These are phyloP conservation scores for Anisogramma anomala DNA, from an alignment of 2,329 filamentous ascomycete genomes.

Conservation along the genomic window DNA sequence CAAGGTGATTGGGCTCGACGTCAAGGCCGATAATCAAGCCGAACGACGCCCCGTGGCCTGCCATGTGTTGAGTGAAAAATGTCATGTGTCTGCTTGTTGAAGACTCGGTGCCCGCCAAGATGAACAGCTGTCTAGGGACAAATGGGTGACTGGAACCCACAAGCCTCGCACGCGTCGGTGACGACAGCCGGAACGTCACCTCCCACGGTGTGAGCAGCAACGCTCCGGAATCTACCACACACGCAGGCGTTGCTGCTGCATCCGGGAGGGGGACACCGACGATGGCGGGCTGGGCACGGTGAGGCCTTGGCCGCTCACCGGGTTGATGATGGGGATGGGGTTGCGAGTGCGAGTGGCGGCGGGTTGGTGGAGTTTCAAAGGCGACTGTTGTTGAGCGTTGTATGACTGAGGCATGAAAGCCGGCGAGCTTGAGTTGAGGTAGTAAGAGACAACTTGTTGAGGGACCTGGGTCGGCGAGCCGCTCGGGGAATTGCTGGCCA, in stretches of 20 bases:
- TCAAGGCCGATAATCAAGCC: slow-evolving; percentile 21
- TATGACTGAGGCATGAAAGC: slow-evolving; percentile 54
- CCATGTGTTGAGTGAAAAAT: slow-evolving; percentile 24
- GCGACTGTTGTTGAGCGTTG: slow-evolving; percentile 52
- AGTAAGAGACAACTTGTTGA: slow-evolving; percentile 56
- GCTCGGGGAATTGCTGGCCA: slow-evolving; percentile 88
- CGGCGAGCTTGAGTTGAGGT: slow-evolving; percentile 52
- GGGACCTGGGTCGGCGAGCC: slow-evolving; percentile 84
- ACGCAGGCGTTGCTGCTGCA: slow-evolving; percentile 43
- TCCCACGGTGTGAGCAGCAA: slow-evolving; percentile 25
- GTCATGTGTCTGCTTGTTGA: slow-evolving; percentile 33
- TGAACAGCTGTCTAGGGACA: slow-evolving; percentile 29
- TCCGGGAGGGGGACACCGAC: slow-evolving; percentile 49
- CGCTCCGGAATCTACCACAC: slow-evolving; percentile 38
- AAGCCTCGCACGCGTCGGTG: slow-evolving; percentile 26
- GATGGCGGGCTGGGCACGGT: slow-evolving; percentile 80
- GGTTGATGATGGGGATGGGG: slow-evolving; percentile 96
- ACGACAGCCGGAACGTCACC: slow-evolving; percentile 25
- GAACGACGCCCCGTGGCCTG: slow-evolving; percentile 21
- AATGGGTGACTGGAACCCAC: slow-evolving; percentile 26
- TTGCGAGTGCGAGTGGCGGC: slow-evolving; percentile 82
- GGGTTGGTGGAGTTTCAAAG: slow-evolving; percentile 80
- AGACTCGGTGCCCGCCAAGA: slow-evolving; percentile 38
- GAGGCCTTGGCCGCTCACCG: slow-evolving; percentile 61
- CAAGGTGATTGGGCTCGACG: slow-evolving; percentile 17